phyloP scores from a whole-genome alignment of 305 asterid genomes.

The Euphrasia arctica region DNA sequence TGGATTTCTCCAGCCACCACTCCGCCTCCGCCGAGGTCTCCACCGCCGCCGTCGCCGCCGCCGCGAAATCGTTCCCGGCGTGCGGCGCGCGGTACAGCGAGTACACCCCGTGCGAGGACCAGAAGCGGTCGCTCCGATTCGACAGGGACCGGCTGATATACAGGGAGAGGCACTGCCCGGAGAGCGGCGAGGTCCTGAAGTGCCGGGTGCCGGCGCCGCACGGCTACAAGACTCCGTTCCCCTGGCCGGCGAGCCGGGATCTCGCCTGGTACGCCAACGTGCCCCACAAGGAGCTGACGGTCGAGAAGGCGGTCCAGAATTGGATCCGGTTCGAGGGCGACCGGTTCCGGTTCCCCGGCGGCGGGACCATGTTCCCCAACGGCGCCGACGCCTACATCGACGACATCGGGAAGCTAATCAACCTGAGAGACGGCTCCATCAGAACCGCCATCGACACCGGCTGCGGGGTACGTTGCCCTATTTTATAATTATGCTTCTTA shows the following conservation, averaged over 20 bases:
- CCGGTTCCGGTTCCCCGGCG: conserved; percentile 57
- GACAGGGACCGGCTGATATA: conserved; percentile 35
- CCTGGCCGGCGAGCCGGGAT: conserved; percentile 48
- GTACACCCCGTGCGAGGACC: conserved; percentile 57
- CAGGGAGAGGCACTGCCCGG: conserved; percentile 53
- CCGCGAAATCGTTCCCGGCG: conserved; percentile 31
- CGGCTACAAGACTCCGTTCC: conserved; percentile 46
- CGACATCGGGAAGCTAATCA: conserved; percentile 46
- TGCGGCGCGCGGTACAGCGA: conserved; percentile 38
- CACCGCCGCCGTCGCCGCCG: conserved; percentile 1
- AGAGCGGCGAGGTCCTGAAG: conserved; percentile 32
- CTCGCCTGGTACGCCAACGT: conserved; percentile 56
- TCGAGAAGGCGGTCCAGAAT: conserved; percentile 56
- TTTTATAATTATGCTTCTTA: neutral
- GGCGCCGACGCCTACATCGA: conserved; percentile 55
- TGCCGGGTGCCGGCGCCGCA: conserved; percentile 49
- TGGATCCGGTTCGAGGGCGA: conserved; percentile 56
- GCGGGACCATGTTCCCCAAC: conserved; percentile 60
- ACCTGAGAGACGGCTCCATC: conserved; percentile 44
- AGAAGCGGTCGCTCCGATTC: conserved; percentile 34
- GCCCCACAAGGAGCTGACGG: conserved; percentile 54
- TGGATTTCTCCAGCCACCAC: conserved; percentile 46
- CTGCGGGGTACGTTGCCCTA: conserved; percentile 54
- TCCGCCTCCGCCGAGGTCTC: conserved; percentile 25
- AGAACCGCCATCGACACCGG: conserved; percentile 61